Evolutionary conservation across 2,329 filamentous ascomycete genomes (phyloP).

Genomic region (Penicillium sp.): DNA sequence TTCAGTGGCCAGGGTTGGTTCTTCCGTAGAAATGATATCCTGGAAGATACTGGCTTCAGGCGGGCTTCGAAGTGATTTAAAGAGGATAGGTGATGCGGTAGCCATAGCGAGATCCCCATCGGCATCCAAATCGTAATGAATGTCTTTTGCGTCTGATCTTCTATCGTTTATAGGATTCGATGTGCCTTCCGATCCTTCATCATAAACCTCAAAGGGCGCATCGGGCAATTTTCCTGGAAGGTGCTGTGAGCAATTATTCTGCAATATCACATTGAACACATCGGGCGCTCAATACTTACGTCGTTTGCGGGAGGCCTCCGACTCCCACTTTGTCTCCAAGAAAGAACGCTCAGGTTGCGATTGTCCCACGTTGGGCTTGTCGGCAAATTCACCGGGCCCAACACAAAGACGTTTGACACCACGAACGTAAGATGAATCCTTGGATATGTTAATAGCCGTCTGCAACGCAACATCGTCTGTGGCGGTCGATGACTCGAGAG

Average conservation of each 20-base stretch:
- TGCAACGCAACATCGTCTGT: conserved; percentile 31
- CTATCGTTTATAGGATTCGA: background rate
- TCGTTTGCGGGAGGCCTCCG: conserved; percentile 35
- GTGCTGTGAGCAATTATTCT: conserved; percentile 6
- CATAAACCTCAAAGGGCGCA: conserved; percentile 23
- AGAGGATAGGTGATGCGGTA: conserved; percentile 12
- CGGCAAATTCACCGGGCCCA: conserved; percentile 16
- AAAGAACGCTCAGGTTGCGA: conserved; percentile 40
- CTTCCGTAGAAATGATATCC: conserved; percentile 7
- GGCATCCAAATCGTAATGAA: conserved; percentile 1
- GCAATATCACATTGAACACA: background rate
- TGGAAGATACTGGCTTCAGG: conserved; percentile 17
- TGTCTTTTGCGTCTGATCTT: background rate
- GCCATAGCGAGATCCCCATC: conserved; percentile 16
- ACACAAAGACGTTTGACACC: conserved; percentile 45
- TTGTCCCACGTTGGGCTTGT: conserved; percentile 13
- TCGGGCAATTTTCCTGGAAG: conserved; percentile 29
- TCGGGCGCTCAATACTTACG: conserved; percentile 30
- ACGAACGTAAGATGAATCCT: conserved; percentile 34
- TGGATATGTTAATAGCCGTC: conserved; percentile 41
- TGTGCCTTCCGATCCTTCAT: conserved; percentile 13
- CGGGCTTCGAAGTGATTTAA: conserved; percentile 11
- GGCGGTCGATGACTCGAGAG: conserved; percentile 31
- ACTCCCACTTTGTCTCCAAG: conserved; percentile 48
- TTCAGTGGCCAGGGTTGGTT: conserved; percentile 9